Base-by-base conservation (phyloP, 495 filamentous ascomycete genomes). In the Chaetomidium leptoderma region DNA sequence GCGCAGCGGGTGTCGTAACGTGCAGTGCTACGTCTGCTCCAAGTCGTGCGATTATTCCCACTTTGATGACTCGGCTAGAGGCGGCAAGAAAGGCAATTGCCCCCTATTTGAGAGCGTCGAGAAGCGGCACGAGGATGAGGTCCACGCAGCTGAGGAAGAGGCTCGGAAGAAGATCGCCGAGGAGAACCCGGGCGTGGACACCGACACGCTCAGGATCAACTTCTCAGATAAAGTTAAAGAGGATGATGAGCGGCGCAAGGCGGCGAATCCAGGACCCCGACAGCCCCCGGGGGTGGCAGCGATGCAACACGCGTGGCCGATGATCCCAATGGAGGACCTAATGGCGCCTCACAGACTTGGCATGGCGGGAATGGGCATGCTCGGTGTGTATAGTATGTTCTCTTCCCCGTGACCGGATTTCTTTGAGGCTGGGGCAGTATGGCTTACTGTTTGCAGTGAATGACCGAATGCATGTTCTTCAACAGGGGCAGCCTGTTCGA, bases 11-110 rank as follows among this genome's bases (percentile, higher is more conserved):
- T 92, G 89, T 60, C 19, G 53, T 4, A 83, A 83, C 33, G 43
- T 79, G 1, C 86, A 89, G 68, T 89, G 87, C 66, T 91, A 92
- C 61, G 74, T 90, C 37, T 93, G 89, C 72, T 79, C 77, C n/a
- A 75, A 84, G 62, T 79, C 76, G 17, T 78, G 73, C 53, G 70
- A 77, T 53, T 80, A 83, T 53, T 53, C 61, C 21, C 79, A 84
- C 62, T 82, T 83, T 55, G 68, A 83, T 46, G 77, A 85, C 45
- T 3, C 57, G 3, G 44, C 27, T 0, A 60, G 79, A 26, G 76
- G 77, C 4, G 77, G 77, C 5, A 74, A 71, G 55, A 9, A 27
- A 0, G 78, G 78, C 10, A 80, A 80, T 47, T 95, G 89, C 59
- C 83, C 81, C 7, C 69, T 90, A 0, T 84, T 86, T 58, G 88